phyloP scores from a whole-genome alignment of 2,329 filamentous ascomycete genomes.

The Colletotrichum costaricense region DNA sequence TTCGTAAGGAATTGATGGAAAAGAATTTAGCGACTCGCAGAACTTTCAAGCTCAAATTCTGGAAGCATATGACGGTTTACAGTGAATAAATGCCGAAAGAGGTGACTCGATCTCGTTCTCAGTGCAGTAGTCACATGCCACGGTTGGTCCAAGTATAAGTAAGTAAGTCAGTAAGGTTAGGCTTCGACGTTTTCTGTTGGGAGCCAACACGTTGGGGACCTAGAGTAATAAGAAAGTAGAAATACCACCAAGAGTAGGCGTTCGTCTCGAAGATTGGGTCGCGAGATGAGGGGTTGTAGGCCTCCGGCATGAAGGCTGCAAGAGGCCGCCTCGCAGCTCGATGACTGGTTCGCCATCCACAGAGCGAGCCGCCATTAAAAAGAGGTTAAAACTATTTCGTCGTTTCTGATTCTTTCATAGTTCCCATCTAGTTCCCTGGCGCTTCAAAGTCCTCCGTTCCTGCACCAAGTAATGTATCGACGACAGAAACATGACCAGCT shows the following conservation, averaged over 20 bases:
- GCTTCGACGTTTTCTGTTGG: not conserved
- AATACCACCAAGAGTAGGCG: slow-evolving; percentile 1
- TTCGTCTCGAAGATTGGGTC: slow-evolving; percentile 6
- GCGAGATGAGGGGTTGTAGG: slow-evolving; percentile 4
- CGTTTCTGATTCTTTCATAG: no score
- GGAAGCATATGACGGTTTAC: not conserved
- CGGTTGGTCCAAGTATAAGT: not conserved
- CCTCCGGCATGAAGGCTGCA: slow-evolving; percentile 20
- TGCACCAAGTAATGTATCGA: not conserved
- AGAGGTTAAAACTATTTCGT: no score
- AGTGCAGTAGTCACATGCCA: slow-evolving; percentile 9
- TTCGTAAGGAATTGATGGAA: no score
- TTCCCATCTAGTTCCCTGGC: not conserved
- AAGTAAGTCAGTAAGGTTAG: slow-evolving; percentile 9
- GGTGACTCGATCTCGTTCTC: not conserved
- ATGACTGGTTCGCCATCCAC: not conserved
- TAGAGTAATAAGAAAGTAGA: slow-evolving; percentile 1
- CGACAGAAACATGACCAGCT: not conserved
- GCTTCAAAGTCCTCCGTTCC: not conserved
- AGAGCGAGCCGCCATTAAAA: not conserved
- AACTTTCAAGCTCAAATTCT: not conserved
- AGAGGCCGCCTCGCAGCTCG: not conserved
- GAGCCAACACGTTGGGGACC: not conserved
- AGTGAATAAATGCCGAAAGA: not conserved
- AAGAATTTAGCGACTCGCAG: not conserved